A percentile compares a stretch with the other conserved stretches of the same genome.
Conservation (phyloP, 768 basidiomycete genomes). For the Mrakia blollopis region DNA sequence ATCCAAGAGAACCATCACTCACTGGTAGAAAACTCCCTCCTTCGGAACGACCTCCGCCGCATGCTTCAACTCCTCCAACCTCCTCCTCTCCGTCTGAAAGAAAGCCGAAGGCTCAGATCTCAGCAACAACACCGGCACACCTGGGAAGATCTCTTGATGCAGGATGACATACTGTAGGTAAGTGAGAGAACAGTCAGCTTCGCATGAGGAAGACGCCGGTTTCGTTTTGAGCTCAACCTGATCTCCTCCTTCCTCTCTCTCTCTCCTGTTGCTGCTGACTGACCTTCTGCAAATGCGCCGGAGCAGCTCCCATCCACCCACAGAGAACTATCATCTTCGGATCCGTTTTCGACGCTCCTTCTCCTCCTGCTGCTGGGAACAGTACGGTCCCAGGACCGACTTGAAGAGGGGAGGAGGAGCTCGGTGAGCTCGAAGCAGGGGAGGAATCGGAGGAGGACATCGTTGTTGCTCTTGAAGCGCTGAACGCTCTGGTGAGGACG, state of each 20-base stretch:
- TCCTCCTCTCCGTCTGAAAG: neutral
- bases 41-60: neutral
- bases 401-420: too few species aligned
- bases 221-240: neutral
- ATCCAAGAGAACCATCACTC: neutral
- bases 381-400: neutral
- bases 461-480: neutral
- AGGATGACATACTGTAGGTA: neutral
- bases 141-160: neutral
- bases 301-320: constrained; percentile 11
- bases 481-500: too few species aligned
- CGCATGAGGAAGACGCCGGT: neutral
- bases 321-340: neutral
- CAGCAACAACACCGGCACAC: neutral
- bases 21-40: neutral
- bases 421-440: neutral
- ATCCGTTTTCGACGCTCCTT: too few species aligned
- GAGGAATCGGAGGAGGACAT: neutral
- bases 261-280: neutral
- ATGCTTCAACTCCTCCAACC: neutral
- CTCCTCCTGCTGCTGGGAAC: neutral
- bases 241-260: neutral
- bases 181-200: neutral
- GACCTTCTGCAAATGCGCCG: constrained; percentile 4
- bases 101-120: neutral